phyloP scores from a whole-genome alignment of 2,329 filamentous ascomycete species.

The Lecanoromycetidae sp. region DNA sequence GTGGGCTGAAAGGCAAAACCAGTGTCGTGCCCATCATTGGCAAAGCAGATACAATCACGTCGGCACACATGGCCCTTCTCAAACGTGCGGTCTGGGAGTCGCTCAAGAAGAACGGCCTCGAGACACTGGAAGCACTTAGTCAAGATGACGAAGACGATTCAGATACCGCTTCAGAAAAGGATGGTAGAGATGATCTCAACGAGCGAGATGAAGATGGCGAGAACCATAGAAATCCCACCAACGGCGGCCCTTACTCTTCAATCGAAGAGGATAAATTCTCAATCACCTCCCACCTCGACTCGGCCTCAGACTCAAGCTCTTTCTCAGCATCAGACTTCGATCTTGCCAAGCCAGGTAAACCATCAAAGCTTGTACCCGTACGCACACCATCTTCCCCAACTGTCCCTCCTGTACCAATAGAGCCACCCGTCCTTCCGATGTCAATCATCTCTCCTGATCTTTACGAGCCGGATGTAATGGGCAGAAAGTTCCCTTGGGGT shows the following conservation, averaged over 20 bases:
- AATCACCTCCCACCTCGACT: constrained; percentile 15
- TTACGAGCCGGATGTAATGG: constrained; percentile 68
- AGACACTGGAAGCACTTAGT: constrained; percentile 76
- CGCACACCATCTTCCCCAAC: constrained; percentile 15
- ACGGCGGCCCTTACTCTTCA: no score
- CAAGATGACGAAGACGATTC: constrained; percentile 62
- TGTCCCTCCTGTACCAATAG: constrained; percentile 10
- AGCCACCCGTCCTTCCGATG: constrained; percentile 45
- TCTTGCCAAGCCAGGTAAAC: constrained; percentile 15
- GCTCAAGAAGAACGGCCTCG: constrained; percentile 71
- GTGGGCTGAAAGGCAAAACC: constrained; percentile 80
- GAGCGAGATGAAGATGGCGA: constrained; percentile 37
- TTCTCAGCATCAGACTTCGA: constrained; percentile 15
- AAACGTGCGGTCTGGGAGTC: constrained; percentile 86
- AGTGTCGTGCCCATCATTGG: constrained; percentile 91
- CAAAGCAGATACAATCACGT: constrained; percentile 95
- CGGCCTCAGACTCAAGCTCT: constrained; percentile 10
- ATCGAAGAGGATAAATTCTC: constrained; percentile 17
- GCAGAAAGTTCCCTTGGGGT: constrained; percentile 89
- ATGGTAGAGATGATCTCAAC: constrained; percentile 24
- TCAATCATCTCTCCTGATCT: constrained; percentile 90
- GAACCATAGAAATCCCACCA: no score
- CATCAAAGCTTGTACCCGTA: constrained; percentile 15
- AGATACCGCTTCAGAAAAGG: constrained; percentile 7
- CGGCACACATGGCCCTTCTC: constrained; percentile 80